These are phyloP conservation scores for Mesotaenium endlicherianum DNA, from an alignment of 139 green algal species.

Conservation along the genomic window DNA sequence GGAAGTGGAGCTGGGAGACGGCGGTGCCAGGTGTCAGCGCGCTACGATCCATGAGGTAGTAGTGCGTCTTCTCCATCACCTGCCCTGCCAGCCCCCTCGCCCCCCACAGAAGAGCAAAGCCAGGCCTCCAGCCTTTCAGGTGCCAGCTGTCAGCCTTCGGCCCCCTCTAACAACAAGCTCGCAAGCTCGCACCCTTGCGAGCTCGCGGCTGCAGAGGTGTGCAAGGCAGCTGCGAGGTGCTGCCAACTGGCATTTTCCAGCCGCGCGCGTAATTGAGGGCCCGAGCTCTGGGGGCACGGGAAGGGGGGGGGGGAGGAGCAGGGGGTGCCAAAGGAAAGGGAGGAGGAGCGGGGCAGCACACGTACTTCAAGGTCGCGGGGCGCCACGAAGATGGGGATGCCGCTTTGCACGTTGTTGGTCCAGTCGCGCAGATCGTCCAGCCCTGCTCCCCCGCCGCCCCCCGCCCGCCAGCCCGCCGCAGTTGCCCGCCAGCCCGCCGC, in stretches of 20 bases:
- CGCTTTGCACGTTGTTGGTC: conserved; percentile 51
- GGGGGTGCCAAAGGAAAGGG: not conserved
- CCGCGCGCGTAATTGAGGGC: too few species aligned
- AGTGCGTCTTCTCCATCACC: conserved; percentile 51
- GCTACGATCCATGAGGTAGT: conserved; percentile 35
- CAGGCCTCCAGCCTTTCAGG: too few species aligned
- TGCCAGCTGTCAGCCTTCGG: too few species aligned
- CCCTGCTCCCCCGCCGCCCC: not conserved
- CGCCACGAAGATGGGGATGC: conserved; percentile 8
- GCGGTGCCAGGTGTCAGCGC: conserved; percentile 6
- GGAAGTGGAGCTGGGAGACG: conserved; percentile 26
- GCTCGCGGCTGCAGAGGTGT: too few species aligned
- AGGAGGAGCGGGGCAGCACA: too few species aligned
- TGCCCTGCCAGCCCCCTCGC: not conserved
- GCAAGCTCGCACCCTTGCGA: too few species aligned
- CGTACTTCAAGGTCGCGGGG: conserved; percentile 29
- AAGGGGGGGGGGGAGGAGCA: not conserved
- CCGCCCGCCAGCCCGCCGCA: too few species aligned
- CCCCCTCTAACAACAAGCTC: too few species aligned
- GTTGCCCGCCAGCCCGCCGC: too few species aligned
- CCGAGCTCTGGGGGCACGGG: not conserved
- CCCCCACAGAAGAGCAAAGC: not conserved
- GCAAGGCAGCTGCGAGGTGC: too few species aligned
- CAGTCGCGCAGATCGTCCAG: conserved; percentile 48
- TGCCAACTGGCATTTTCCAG: too few species aligned